phyloP scores from a whole-genome alignment of 495 filamentous ascomycete species.

The Trichodelitschia bisporula region DNA sequence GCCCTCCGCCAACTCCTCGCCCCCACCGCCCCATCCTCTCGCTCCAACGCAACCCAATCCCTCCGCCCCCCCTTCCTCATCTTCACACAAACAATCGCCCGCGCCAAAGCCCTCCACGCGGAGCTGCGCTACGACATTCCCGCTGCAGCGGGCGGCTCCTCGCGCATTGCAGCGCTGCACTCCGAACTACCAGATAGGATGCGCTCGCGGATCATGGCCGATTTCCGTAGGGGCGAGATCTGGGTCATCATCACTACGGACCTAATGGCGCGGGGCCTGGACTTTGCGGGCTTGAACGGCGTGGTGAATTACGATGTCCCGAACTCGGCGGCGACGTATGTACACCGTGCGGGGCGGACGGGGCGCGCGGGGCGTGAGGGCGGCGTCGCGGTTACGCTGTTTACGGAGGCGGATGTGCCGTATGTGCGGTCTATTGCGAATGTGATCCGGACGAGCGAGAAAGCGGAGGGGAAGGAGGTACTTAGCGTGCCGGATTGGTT shows the following conservation, averaged over 20 bases:
- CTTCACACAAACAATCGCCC: slow-evolving; percentile 82
- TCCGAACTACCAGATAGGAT: slow-evolving; percentile 54
- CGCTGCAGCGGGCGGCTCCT: slow-evolving; percentile 56
- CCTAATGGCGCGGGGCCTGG: slow-evolving; percentile 67
- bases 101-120: slow-evolving; percentile 63
- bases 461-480: slow-evolving; percentile 19
- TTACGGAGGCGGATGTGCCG: slow-evolving; percentile 81
- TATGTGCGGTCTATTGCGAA: slow-evolving; percentile 83
- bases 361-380: slow-evolving; percentile 71
- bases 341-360: slow-evolving; percentile 82
- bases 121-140: slow-evolving; percentile 94
- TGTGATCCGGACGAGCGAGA: slow-evolving; percentile 67
- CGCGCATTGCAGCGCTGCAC: slow-evolving; percentile 75
- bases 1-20: slow-evolving; percentile 82
- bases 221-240: slow-evolving; percentile 76
- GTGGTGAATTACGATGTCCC: slow-evolving; percentile 96
- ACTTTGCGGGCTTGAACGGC: slow-evolving; percentile 78
- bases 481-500: slow-evolving; percentile 62
- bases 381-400: slow-evolving; percentile 80
- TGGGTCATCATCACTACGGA: slow-evolving; percentile 96
- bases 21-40: slow-evolving; percentile 31
- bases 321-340: slow-evolving; percentile 62
- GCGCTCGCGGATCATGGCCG: slow-evolving; percentile 58
- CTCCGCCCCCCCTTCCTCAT: slow-evolving; percentile 76
- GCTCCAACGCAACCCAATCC: slow-evolving; percentile 24